Conservation (phyloP, 2,329 filamentous ascomycete genomes). For the Ploettnerulaceae sp. region DNA sequence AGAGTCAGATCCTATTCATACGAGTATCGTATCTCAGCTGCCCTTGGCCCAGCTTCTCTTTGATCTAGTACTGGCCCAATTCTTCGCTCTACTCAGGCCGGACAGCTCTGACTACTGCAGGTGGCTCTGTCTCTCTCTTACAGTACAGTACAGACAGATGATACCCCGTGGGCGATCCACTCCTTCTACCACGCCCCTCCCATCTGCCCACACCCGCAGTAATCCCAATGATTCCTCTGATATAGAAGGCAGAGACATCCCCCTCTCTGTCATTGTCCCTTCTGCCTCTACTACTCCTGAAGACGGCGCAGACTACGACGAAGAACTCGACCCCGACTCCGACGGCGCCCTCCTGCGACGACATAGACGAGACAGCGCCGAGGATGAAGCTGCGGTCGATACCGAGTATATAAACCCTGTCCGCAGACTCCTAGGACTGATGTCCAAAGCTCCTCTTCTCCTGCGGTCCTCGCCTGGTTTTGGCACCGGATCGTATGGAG, state of each 20-base stretch:
- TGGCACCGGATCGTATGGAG: slow-evolving; percentile 58
- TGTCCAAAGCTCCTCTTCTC: slow-evolving; percentile 50
- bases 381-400: slow-evolving; percentile 15
- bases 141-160: slow-evolving; percentile 7
- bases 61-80: too few species aligned
- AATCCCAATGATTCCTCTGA: slow-evolving; percentile 2
- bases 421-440: slow-evolving; percentile 27
- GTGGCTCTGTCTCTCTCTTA: too few species aligned
- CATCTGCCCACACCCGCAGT: not conserved
- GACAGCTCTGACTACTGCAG: too few species aligned
- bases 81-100: too few species aligned
- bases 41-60: too few species aligned
- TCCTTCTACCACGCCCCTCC: not conserved
- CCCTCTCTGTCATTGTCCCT: slow-evolving; percentile 19
- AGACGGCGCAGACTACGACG: slow-evolving; percentile 16
- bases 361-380: slow-evolving; percentile 20
- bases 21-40: too few species aligned
- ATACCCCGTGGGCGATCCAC: not conserved
- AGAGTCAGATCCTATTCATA: too few species aligned
- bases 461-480: slow-evolving; percentile 55
- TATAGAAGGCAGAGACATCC: slow-evolving; percentile 22
- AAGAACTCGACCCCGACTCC: slow-evolving; percentile 30
- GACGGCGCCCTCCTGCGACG: slow-evolving; percentile 25
- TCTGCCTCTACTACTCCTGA: slow-evolving; percentile 12
- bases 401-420: slow-evolving; percentile 19